Conservation (phyloP, 768 basidiomycete genomes). For the Galerina sulciceps region DNA sequence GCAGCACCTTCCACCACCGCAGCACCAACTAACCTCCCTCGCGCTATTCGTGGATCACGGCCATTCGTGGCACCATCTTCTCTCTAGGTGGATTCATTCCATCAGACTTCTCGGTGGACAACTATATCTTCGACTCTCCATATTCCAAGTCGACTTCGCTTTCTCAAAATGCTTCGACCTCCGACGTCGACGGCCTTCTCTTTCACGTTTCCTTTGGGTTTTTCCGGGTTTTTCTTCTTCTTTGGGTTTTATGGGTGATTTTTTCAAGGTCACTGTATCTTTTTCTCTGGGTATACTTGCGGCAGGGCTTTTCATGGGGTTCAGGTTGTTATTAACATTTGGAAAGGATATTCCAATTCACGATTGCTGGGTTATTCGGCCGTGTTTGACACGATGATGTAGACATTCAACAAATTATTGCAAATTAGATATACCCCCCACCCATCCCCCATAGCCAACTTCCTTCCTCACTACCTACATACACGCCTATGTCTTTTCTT, state of each 20-base stretch:
- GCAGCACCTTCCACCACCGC: not conserved
- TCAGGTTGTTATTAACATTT: no score
- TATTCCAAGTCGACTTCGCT: not conserved
- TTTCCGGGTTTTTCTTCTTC: not conserved
- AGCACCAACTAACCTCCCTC: not conserved
- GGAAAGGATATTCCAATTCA: no score
- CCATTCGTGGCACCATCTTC: not conserved
- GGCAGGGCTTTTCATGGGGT: not conserved
- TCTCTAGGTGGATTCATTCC: not conserved
- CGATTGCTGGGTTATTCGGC: no score
- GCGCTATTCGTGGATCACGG: not conserved
- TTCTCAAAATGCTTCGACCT: not conserved
- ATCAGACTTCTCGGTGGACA: no score
- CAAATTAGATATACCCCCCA: not conserved
- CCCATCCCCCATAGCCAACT: not conserved
- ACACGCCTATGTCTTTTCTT: not conserved
- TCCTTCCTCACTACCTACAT: not conserved
- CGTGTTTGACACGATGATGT: not conserved
- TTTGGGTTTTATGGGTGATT: not conserved
- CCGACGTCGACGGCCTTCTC: not conserved
- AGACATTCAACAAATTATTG: not conserved
- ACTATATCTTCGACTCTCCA: no score
- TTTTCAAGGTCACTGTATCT: not conserved
- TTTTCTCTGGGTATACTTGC: not conserved
- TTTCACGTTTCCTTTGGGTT: constrained; percentile 3